Evolutionary conservation across 106 monocot genomes (phyloP).

Genomic region (Amphibolis antarctica): DNA sequence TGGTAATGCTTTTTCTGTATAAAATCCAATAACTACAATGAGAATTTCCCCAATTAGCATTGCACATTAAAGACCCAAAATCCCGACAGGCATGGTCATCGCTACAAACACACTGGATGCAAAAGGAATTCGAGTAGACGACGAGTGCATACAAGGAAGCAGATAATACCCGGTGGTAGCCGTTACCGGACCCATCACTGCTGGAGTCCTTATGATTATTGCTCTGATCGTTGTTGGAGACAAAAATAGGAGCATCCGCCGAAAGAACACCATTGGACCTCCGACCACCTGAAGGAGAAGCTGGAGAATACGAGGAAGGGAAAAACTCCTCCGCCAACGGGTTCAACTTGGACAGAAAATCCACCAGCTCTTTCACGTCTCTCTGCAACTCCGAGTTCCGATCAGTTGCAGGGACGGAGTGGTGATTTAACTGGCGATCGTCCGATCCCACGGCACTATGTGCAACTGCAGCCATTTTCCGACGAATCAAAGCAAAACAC

Average conservation of each 20-base stretch:
- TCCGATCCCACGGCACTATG: conserved; percentile 26
- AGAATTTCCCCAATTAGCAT: neutral
- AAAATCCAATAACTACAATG: neutral
- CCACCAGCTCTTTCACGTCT: conserved; percentile 57
- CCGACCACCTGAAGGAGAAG: neutral
- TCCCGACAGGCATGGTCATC: neutral
- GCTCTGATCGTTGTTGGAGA: conserved; percentile 18
- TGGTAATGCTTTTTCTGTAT: conserved; percentile 58
- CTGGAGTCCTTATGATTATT: conserved; percentile 24
- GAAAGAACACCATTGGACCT: conserved; percentile 47
- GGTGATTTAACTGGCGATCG: conserved; percentile 25
- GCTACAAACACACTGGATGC: neutral
- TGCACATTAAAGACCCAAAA: neutral
- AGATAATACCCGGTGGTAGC: conserved; percentile 45
- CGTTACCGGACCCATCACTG: conserved; percentile 44
- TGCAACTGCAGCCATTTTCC: conserved; percentile 41
- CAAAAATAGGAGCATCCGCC: conserved; percentile 70
- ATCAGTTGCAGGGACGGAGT: conserved; percentile 7
- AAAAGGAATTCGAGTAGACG: neutral
- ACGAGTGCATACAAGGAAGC: neutral
- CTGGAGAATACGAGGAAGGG: conserved; percentile 35
- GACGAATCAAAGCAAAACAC: too few relatives aligned
- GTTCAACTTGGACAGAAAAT: conserved; percentile 79
- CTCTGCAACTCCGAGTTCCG: conserved; percentile 29
- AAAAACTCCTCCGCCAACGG: conserved; percentile 93